Base-by-base conservation (phyloP, 306 rosid genomes). In the Quercus bicolor region DNA sequence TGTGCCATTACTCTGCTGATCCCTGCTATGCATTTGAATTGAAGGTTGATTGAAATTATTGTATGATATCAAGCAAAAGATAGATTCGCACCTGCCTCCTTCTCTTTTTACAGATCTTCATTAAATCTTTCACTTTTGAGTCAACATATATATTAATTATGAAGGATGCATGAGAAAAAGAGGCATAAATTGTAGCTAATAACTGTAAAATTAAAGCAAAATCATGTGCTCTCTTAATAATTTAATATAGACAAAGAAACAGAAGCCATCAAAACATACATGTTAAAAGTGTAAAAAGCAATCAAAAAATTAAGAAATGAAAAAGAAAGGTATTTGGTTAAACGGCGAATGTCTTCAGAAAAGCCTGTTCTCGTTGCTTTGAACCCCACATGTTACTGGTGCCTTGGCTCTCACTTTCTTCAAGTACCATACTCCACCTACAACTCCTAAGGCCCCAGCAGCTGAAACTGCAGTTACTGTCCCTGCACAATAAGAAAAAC, bases 321-420 rank as follows among this genome's bases (percentile, higher is more conserved):
- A 86, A 86, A 57, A 48, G 60, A 40, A 34, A 56, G 37, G 48
- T 78, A 73, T 88, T 29, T 65, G 74, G 29, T 62, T 64, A 48
- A 28, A 72, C 65, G 79, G 29, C 73, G 62, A 71, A 21, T 11
- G 15, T 76, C 54, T 76, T 94, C 85, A 95, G 83, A 95, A 95
- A 86, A 91, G 93, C 80, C 98, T 87, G 77, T 95, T 95, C 43
- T 91, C 98, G 20, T 90, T 95, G 81, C 64, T 89, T 84, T 95
- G 98, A 80, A 95, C 96, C 78, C 99, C 98, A 83, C 97, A 91
- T 16, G 97, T 90, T 3, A 89, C 92, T 51, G 96, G 96, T 72
- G 96, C 91, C 86, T 86, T 91, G 21, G 90, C 93, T 74, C 90
- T 91, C 83, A 90, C 85, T 90, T 86, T 95, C 87, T 78, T 85